Conservation (phyloP, 2,329 filamentous ascomycete genomes). For the Ophiocordyceps polyrhachis-furcata region DNA sequence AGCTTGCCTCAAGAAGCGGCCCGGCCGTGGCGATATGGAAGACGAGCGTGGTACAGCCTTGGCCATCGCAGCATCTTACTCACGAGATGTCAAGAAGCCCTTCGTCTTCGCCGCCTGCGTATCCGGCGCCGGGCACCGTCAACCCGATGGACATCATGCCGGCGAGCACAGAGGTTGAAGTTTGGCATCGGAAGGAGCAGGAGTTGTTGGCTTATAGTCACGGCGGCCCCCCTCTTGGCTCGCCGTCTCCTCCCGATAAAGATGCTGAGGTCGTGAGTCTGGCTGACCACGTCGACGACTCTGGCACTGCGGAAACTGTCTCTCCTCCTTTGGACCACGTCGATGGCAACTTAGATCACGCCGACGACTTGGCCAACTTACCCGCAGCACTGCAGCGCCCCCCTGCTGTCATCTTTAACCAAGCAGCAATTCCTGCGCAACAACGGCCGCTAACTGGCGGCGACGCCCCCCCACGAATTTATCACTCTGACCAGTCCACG, state of each 20-base stretch:
- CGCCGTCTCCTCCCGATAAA: not conserved
- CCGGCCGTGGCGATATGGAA: not conserved
- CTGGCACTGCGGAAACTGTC: not conserved
- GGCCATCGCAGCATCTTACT: conserved; percentile 1
- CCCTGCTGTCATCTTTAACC: not conserved
- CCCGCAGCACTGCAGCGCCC: not conserved
- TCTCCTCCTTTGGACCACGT: not conserved
- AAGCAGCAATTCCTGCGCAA: not conserved
- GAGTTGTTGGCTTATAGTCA: conserved; percentile 10
- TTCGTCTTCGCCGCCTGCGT: conserved; percentile 12
- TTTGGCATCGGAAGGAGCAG: conserved; percentile 19
- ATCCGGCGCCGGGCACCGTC: conserved; percentile 26
- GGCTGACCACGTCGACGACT: not conserved
- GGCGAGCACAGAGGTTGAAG: conserved; percentile 17
- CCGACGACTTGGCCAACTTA: not conserved
- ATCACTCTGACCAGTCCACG: conserved; percentile 23
- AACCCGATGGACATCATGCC: conserved; percentile 37
- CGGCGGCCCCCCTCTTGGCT: not conserved
- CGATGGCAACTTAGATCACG: too few relatives aligned
- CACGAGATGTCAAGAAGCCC: conserved; percentile 4
- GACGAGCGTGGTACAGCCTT: not conserved
- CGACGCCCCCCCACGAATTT: conserved; percentile 7
- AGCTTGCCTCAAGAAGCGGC: not conserved
- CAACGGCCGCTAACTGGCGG: not conserved
- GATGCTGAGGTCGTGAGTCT: not conserved